Evolutionary conservation across 768 basidiomycete species (phyloP), one percentile per base, ranked within the genome.

Genomic region (Phaeotremella fagi): DNA sequence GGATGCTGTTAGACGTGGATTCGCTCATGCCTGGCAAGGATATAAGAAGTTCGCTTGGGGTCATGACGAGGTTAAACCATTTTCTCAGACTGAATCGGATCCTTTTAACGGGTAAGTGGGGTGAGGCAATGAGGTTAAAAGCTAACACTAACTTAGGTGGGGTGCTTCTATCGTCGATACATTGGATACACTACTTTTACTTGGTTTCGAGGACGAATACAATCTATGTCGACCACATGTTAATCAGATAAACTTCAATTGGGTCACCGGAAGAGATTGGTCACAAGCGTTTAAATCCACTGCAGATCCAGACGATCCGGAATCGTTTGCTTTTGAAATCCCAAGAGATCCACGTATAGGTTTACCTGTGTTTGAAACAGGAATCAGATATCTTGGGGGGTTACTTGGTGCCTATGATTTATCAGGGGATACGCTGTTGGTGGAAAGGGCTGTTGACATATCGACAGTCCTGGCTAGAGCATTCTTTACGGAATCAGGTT

Each of bases 301-400:
- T 33, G 25, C 48, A 16, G 53, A 53, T 25, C 50, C 53, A 3
- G 56, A 55, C 14, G 48, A 50, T 3, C 45, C 43, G 1, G 18
- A 49, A 23, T 20, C 20, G 24, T 12, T 27, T 18, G 31, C 52
- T 4, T 66, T 54, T 41, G 45, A 50, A 1, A 11, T 61, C 1
- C 26, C 20, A 4, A 47, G 63, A 4, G 65, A 63, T 43, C 22
- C 35, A 14, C 35, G 20, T 2, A 48, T 61, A 18, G 57, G 54
- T 4, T 23, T 77, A 18, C 59, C 71, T 2, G 60, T 73, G 3
- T 78, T 78, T 54, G 78, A 78, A 57, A 78, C 76, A 5, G 72
- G 69, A 3, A 78, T 78, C 46, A 68, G 78, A 33, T 78, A 78
- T 47, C 71, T 78, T 36, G 77, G 77, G 16, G 76, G 76, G 12